Evolutionary conservation across 257 asterid genomes (phyloP), one percentile per base, ranked within the genome.

Genomic region (Dorcoceras hygrometricum): DNA sequence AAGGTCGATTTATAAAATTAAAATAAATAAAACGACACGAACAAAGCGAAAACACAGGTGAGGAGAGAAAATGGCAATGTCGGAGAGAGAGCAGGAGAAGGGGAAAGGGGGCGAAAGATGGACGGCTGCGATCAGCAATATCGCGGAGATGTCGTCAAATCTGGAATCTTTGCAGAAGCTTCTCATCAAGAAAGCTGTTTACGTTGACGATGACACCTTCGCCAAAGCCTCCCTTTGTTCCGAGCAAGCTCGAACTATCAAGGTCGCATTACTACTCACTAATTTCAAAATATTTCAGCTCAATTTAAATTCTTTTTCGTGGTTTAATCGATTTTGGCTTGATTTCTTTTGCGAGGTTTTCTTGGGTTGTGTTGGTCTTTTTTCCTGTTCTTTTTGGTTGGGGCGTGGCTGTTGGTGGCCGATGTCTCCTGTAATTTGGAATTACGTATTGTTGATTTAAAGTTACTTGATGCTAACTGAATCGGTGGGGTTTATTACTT

Each of bases 231-330:
- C 95, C 27, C 84, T 90, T 67, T 80, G 83, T 63, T 79, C 98
- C 73, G 91, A 94, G 64, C 98, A 94, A 83, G 89, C 96, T 62
- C 96, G 95, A 67, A 78, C 90, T 12, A 88, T 94, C 79, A 94
- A 94, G 95, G 99, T 86, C 59, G 22, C 14, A 24, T 60, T 73
- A 34, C 14, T 34, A 9, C 12, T 34, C 9, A 34, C 2, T 34
- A 34, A 34, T 34, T 2, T 34, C 39, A 39, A 46, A 53, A 28
- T 28, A 26, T 63, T 63, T 57, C 4, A 8, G 12, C 14, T 8
- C 14, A 34, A 34, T 34, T 34, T 0, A 46, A 46, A 8, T 36
- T 23, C 69, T 59, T 53, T 65, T 46, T 5, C 51, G 8, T 18
- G 36, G 63, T 63, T 25, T 29, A 8, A 19, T 43, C 57, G 29